Conservation (phyloP, 2,329 filamentous ascomycete genomes). For the Albifimbria verrucaria region DNA sequence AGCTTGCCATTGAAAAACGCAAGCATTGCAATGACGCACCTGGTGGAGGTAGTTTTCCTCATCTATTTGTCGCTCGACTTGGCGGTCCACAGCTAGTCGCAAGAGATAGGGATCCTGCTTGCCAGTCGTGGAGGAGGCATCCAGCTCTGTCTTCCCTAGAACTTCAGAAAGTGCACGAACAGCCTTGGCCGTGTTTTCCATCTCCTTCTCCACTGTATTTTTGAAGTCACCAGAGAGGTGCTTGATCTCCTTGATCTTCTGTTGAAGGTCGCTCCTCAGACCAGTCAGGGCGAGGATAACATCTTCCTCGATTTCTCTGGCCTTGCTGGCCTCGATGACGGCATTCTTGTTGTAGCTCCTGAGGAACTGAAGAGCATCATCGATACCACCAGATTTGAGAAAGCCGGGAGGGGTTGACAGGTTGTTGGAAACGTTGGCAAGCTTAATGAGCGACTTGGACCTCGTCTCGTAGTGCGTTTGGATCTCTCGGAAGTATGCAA, state of each 20-base stretch:
- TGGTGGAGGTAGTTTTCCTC: slow-evolving; percentile 97
- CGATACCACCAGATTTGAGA: slow-evolving; percentile 75
- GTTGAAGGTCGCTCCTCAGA: slow-evolving; percentile 80
- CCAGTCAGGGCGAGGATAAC: slow-evolving; percentile 85
- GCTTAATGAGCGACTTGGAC: slow-evolving; percentile 76
- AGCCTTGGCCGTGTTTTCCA: slow-evolving; percentile 76
- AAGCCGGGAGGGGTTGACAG: slow-evolving; percentile 72
- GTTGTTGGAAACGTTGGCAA: slow-evolving; percentile 82
- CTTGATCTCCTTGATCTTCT: slow-evolving; percentile 99
- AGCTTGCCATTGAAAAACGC: too few species aligned
- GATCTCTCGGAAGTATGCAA: slow-evolving; percentile 89
- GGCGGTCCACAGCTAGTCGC: slow-evolving; percentile 79
- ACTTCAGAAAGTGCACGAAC: slow-evolving; percentile 80
- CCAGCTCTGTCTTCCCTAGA: slow-evolving; percentile 74
- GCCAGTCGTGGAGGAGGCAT: slow-evolving; percentile 68
- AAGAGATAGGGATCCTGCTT: slow-evolving; percentile 93
- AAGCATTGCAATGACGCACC: slow-evolving; percentile 49
- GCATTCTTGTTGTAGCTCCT: slow-evolving; percentile 79
- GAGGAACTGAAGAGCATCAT: slow-evolving; percentile 79
- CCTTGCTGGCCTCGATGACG: slow-evolving; percentile 79
- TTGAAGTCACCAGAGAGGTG: slow-evolving; percentile 91
- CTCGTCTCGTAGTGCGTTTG: slow-evolving; percentile 84
- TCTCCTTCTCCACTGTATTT: slow-evolving; percentile 93
- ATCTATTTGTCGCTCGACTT: slow-evolving; percentile 88
- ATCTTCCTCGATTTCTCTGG: slow-evolving; percentile 85